These are phyloP conservation scores for Spiraea crenata DNA, from an alignment of 331 rosid genomes.

Conservation along the genomic window DNA sequence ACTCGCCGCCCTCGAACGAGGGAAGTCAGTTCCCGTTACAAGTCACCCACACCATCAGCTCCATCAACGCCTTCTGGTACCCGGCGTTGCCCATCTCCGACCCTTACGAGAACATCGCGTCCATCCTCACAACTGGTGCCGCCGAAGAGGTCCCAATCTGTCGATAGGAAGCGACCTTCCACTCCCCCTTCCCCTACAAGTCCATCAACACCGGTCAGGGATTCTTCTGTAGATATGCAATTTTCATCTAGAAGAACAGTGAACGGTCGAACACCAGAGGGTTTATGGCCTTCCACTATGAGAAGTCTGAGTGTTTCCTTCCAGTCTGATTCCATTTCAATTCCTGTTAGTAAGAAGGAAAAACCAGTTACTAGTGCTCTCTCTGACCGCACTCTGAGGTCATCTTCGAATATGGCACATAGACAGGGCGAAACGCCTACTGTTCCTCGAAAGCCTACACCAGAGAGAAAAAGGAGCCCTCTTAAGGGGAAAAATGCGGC, in stretches of 20 bases:
- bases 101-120: constrained; percentile 46
- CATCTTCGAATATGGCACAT: constrained; percentile 74
- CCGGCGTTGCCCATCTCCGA: constrained; percentile 73
- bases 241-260: constrained; percentile 42
- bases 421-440: constrained; percentile 60
- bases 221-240: constrained; percentile 50
- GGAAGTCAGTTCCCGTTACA: constrained; percentile 71
- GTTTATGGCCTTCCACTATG: constrained; percentile 97
- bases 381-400: constrained; percentile 72
- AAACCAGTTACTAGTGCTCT: constrained; percentile 60
- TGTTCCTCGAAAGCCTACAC: constrained; percentile 56
- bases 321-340: constrained; percentile 84
- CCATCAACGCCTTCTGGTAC: constrained; percentile 41
- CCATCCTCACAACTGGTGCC: constrained; percentile 52
- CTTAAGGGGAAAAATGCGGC: constrained; percentile 63
- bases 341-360: constrained; percentile 90
- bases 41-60: constrained; percentile 56
- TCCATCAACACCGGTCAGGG: constrained; percentile 71
- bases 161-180: constrained; percentile 81
- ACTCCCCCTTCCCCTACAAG: constrained; percentile 77
- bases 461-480: constrained; percentile 92
- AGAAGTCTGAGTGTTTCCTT: constrained; percentile 95
- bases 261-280: constrained; percentile 48
- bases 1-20: constrained; percentile 50
- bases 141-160: constrained; percentile 71